Base-by-base conservation (phyloP, 805 yeast genomes). In the Cyberlindnera japonica region DNA sequence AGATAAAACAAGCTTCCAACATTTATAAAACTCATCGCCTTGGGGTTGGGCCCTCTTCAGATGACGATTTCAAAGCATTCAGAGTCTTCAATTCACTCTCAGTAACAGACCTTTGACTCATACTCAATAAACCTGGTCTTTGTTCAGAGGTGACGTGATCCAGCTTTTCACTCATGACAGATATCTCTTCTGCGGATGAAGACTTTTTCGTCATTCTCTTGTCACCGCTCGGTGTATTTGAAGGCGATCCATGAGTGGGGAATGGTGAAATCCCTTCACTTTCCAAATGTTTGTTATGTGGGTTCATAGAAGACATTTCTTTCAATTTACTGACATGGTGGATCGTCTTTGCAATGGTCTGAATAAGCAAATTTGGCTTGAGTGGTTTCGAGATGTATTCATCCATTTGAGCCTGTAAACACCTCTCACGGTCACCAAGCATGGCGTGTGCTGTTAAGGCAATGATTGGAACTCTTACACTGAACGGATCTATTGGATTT, bases 361-460 rank as follows among this genome's bases (percentile, higher is more conserved):
- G 95, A 57, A 86, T 78, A 57, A 87, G 68, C 44, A 87, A 66
- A 47, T 83, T 79, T 2, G 95, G 95, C 57, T 87, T 88, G 62
- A 87, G 69, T 1, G 96, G 96, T 60, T 87, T 87, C 10, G 93
- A 83, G 35, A 87, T 75, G 57, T 88, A 87, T 59, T 88, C 96
- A 62, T 87, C 95, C 96, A 87, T 87, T 48, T 89, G 95, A 29
- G 89, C 89, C 47, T 84, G 84, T 62, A 87, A 68, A 44, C 95
- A 86, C 53, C 83, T 73, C 58, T 87, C 96, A 37, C 95, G 69
- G 62, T 88, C 95, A 35, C 95, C 96, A 67, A 87, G 70, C 96
- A 87, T 88, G 3, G 96, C 96, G 61, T 87, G 95, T 0, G 95
- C 96, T 0, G 95, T 88, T 43, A 87, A 69, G 2, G 95, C 95